phyloP scores from a whole-genome alignment of 2,329 filamentous ascomycete genomes.

The Helotiales sp. region DNA sequence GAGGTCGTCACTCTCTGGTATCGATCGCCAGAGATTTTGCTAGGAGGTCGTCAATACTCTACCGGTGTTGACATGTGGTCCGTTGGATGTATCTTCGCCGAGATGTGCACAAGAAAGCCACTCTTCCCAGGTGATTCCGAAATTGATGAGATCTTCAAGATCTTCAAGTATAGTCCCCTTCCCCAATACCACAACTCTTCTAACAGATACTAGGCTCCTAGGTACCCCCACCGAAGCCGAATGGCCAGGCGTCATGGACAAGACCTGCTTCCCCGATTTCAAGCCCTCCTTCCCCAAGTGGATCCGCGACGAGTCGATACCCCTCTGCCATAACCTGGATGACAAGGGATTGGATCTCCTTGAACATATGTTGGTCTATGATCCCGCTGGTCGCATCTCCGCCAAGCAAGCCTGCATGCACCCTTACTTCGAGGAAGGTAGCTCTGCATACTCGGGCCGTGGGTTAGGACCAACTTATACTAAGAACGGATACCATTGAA shows the following conservation, averaged over 20 bases:
- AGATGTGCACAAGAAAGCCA: slow-evolving; percentile 94
- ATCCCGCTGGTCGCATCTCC: slow-evolving; percentile 84
- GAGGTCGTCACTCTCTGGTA: slow-evolving; percentile 97
- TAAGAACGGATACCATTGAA: slow-evolving; percentile 41
- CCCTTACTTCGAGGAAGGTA: slow-evolving; percentile 70
- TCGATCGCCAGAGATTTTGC: slow-evolving; percentile 85
- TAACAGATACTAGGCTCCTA: slow-evolving; percentile 61
- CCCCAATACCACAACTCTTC: slow-evolving; percentile 13
- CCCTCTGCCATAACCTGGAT: slow-evolving; percentile 75
- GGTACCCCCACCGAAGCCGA: slow-evolving; percentile 81
- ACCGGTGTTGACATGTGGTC: slow-evolving; percentile 98
- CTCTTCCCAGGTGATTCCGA: slow-evolving; percentile 92
- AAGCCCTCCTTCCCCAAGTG: slow-evolving; percentile 93
- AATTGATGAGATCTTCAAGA: slow-evolving; percentile 95
- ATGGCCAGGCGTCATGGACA: slow-evolving; percentile 76
- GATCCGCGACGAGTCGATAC: slow-evolving; percentile 69
- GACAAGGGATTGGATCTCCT: slow-evolving; percentile 71
- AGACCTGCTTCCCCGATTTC: slow-evolving; percentile 90
- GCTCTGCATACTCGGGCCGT: slow-evolving; percentile 43
- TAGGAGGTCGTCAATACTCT: slow-evolving; percentile 89
- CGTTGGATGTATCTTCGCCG: slow-evolving; percentile 90
- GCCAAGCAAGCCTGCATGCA: slow-evolving; percentile 87
- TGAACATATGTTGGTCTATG: slow-evolving; percentile 78
- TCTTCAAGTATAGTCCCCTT: slow-evolving; percentile 70
- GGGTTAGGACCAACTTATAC: slow-evolving; percentile 41